Percentiles rank a stretch among this genome's conserved stretches.
Evolutionary conservation across 305 asterid genomes (phyloP).

Genomic region (Fraxinus angustifolia): DNA sequence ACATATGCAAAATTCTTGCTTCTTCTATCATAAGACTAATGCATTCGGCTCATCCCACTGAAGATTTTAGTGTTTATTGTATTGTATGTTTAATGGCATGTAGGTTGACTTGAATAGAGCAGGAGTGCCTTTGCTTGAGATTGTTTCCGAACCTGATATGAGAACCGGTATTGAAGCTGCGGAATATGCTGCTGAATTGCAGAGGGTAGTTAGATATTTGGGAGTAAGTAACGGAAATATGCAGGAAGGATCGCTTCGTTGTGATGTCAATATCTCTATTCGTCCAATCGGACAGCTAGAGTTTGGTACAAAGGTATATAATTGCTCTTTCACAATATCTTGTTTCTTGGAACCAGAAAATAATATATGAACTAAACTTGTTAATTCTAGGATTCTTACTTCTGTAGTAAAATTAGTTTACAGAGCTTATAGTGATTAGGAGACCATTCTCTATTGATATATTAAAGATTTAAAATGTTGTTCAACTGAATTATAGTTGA

Average conservation of each 20-base stretch:
- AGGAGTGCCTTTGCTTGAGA: constrained; percentile 97
- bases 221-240: constrained; percentile 95
- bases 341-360: constrained; percentile 10
- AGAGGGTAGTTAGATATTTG: constrained; percentile 90
- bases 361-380: constrained; percentile 3
- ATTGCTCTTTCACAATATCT: constrained; percentile 18
- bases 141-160: constrained; percentile 99
- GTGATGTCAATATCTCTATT: constrained; percentile 94
- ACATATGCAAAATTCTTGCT: neutral
- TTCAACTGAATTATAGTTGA: neutral
- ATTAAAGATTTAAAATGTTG: neutral
- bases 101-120: constrained; percentile 98
- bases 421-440: neutral
- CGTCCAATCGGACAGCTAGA: constrained; percentile 82
- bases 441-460: neutral
- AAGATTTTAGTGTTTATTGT: neutral
- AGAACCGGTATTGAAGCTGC: constrained; percentile 98
- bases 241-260: constrained; percentile 99
- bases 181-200: constrained; percentile 95
- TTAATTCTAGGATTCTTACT: neutral
- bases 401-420: neutral
- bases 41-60: neutral
- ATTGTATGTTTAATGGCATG: neutral
- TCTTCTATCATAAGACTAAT: neutral
- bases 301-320: constrained; percentile 88